Conservation (phyloP, 257 asterid genomes). For the Rubia yunnanensis region DNA sequence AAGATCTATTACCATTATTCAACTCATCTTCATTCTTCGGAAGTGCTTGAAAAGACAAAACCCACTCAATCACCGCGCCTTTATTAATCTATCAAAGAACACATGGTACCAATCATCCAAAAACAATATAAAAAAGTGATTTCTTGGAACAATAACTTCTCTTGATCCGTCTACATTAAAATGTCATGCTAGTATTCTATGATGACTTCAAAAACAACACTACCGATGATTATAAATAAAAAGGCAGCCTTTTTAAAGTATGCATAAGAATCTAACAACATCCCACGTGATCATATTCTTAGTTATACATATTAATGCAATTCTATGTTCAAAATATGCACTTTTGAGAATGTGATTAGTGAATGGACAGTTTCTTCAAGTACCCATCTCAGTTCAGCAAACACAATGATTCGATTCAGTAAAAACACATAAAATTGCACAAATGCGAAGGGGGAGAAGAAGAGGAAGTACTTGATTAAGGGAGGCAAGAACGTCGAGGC, state of each 20-base stretch:
- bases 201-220: neutral
- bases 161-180: too few relatives aligned
- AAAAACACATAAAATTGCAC: neutral
- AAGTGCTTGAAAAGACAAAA: conserved; percentile 76
- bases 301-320: too few relatives aligned
- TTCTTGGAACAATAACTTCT: neutral
- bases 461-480: conserved; percentile 51
- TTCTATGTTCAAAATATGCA: neutral
- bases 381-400: neutral
- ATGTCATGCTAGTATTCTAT: neutral
- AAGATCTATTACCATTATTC: conserved; percentile 49
- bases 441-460: too few relatives aligned
- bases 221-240: too few relatives aligned
- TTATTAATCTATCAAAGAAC: conserved; percentile 51
- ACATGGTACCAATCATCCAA: neutral
- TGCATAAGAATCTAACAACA: neutral
- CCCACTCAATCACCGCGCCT: conserved; percentile 70
- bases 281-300: neutral
- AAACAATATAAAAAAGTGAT: neutral
- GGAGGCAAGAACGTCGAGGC: conserved; percentile 67
- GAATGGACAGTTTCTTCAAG: neutral
- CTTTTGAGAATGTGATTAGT: neutral
- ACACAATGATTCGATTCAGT: too few relatives aligned
- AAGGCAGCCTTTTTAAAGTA: neutral
- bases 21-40: conserved; percentile 36